Percentiles rank a stretch among this genome's conserved stretches.
Conservation (phyloP, 2,329 filamentous ascomycete species). For the Setomelanomma holmii region DNA sequence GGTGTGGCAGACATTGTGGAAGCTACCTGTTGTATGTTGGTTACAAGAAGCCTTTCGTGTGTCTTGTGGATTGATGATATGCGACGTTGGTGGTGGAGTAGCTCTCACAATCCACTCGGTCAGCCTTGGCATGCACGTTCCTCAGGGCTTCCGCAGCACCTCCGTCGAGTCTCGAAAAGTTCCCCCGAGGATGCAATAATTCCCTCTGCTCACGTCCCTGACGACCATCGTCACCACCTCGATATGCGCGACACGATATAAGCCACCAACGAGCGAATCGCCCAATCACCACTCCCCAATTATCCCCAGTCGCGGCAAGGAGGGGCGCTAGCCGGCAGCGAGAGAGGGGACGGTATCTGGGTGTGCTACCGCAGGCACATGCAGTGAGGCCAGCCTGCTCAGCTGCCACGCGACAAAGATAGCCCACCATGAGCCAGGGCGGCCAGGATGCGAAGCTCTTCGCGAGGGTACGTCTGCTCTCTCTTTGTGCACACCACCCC, state of each 20-base stretch:
- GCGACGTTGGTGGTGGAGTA: slow-evolving; percentile 5
- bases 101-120: background rate
- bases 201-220: background rate
- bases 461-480: slow-evolving; percentile 76
- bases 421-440: slow-evolving; percentile 65
- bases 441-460: slow-evolving; percentile 99
- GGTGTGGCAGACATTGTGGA: slow-evolving; percentile 28
- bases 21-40: background rate
- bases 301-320: slow-evolving; percentile 16
- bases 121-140: slow-evolving; percentile 34
- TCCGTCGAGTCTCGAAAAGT: slow-evolving; percentile 12
- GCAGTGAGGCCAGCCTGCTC: slow-evolving; percentile 32
- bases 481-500: slow-evolving; percentile 4
- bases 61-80: no score
- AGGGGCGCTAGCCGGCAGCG: slow-evolving; percentile 35
- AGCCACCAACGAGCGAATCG: slow-evolving; percentile 13
- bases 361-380: slow-evolving; percentile 40
- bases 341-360: slow-evolving; percentile 31
- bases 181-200: background rate
- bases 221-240: slow-evolving; percentile 1
- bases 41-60: background rate
- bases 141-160: slow-evolving; percentile 32
- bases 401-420: slow-evolving; percentile 27
- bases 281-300: slow-evolving; percentile 22
- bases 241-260: slow-evolving; percentile 28